Percentiles rank a stretch among this genome's conserved stretches.
These are phyloP conservation scores for Leishmania turanica DNA, from an alignment of 208 protist genomes.

Conservation along the genomic window DNA sequence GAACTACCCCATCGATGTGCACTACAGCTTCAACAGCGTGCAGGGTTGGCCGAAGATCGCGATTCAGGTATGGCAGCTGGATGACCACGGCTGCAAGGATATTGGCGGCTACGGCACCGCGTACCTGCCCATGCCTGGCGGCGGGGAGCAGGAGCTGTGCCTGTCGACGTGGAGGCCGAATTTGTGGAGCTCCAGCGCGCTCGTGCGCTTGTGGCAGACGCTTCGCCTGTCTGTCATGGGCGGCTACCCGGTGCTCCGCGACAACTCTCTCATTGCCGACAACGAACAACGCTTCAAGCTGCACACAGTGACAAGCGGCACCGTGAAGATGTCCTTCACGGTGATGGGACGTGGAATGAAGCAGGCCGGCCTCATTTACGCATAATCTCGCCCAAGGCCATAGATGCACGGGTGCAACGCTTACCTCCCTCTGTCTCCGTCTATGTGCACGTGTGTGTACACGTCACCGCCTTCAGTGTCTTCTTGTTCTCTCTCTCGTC, in stretches of 20 bases:
- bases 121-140: conserved; percentile 71
- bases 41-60: conserved; percentile 91
- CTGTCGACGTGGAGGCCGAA: conserved; percentile 79
- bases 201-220: conserved; percentile 61
- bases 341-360: conserved; percentile 78
- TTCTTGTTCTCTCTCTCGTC: background rate
- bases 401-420: background rate
- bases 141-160: conserved; percentile 60
- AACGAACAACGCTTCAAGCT: conserved; percentile 87
- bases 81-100: conserved; percentile 86
- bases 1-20: conserved; percentile 87
- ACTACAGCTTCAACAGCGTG: conserved; percentile 72
- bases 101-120: conserved; percentile 86
- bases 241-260: conserved; percentile 78
- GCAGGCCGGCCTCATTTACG: conserved; percentile 40
- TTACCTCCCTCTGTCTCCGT: conserved; percentile 1
- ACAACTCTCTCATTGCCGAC: conserved; percentile 81
- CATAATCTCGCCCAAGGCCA: background rate
- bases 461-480: background rate
- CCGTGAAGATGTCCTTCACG: conserved; percentile 68
- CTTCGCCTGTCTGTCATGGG: conserved; percentile 74
- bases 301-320: conserved; percentile 77
- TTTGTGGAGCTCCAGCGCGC: conserved; percentile 73
- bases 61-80: conserved; percentile 89
- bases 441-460: no score